A percentile compares a stretch with the other conserved stretches of the same genome.
These are phyloP conservation scores for Corylus avellana DNA, from an alignment of 306 rosid species.

Conservation along the genomic window DNA sequence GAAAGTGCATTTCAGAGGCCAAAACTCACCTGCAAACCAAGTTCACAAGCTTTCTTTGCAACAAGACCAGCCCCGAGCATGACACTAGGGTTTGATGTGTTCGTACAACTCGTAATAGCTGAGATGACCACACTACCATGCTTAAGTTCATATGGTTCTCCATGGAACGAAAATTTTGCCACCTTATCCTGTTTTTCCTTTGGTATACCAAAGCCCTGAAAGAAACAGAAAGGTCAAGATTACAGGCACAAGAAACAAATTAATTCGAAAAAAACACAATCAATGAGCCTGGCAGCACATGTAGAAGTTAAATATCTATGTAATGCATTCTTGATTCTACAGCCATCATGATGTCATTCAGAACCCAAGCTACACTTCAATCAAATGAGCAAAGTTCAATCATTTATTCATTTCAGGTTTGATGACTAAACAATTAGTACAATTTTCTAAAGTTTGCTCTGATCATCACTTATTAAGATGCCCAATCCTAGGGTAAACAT, in stretches of 20 bases:
- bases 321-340: background rate
- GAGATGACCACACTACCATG: no score
- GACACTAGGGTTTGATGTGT: no score
- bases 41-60: no score
- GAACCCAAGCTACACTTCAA: background rate
- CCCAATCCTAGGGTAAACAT: no score
- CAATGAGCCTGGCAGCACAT: background rate
- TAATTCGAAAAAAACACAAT: background rate
- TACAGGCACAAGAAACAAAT: background rate
- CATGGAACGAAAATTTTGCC: no score
- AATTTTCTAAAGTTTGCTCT: no score
- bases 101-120: no score
- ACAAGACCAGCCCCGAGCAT: no score
- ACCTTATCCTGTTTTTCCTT: background rate
- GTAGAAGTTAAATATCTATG: background rate
- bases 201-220: conserved; percentile 5
- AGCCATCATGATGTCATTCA: background rate
- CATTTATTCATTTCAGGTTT: background rate
- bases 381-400: background rate
- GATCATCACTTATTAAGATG: background rate
- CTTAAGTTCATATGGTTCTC: no score
- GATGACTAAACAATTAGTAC: no score
- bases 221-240: background rate
- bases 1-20: no score
- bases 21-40: no score